Base-by-base conservation (phyloP, 805 yeast species). In the Debaryomyces prosopidis region DNA sequence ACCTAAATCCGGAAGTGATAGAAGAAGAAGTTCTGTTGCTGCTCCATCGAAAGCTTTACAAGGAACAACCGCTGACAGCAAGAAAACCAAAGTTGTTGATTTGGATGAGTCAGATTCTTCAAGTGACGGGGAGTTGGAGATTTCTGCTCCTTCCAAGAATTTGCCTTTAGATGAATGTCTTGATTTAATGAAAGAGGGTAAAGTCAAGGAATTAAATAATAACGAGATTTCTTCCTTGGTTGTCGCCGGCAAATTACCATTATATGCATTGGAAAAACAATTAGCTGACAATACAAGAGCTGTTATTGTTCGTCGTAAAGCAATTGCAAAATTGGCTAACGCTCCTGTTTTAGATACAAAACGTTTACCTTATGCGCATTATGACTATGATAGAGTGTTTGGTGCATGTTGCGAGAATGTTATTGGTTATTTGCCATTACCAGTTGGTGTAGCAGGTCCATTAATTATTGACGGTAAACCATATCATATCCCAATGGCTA, bases 391-490 rank as follows among this genome's bases (percentile, higher is more conserved):
- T 63, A 84, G 98, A 54, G 99, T 94, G 5, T 85, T 91, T 60
- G 99, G 99, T 50, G 97, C 99, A 8, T 94, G 99, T 73, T 94
- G 99, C 75, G 99, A 94, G 67, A 94, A 94, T 61, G 99, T 94
- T 47, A 87, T 94, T 65, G 99, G 99, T 26, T 94, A 77, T 63
- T 81, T 92, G 84, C 99, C 99, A 20, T 66, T 94, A 36, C 99
- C 99, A 5, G 89, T 94, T 45, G 99, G 99, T 66, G 85, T 94
- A 62, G 97, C 97, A 20, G 99, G 99, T 43, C 99, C 99, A 8
- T 69, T 94, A 64, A 76, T 89, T 44, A 88, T 94, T 58, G 98
- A 94, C 66, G 95, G 92, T 42, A 82, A 78, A 53, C 83, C 95
- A 39, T 86, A 79, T 65, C 96, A 90, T 68, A 84, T 94, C 55